phyloP scores from a whole-genome alignment of 2,329 filamentous ascomycete genomes.

The Chrysosporium queenslandicum region DNA sequence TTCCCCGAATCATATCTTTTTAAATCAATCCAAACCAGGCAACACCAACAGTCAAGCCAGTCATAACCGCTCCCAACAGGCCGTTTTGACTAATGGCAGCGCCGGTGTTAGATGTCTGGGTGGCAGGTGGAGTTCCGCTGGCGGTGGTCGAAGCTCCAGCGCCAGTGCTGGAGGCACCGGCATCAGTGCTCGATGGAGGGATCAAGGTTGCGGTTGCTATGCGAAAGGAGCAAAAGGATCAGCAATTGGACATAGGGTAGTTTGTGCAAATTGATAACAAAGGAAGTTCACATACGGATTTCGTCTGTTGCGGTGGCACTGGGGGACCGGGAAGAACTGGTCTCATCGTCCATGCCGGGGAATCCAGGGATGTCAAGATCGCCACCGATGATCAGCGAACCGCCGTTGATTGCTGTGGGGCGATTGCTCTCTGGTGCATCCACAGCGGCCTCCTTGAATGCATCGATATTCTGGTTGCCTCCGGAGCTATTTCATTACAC shows the following conservation, averaged over 20 bases:
- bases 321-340: not conserved
- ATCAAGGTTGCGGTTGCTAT: not conserved
- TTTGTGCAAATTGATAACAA: too few species aligned
- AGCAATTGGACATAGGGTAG: not conserved
- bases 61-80: not conserved
- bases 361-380: slow-evolving; percentile 2
- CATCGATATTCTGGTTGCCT: slow-evolving; percentile 7
- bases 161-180: not conserved
- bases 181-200: not conserved
- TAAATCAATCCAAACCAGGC: slow-evolving; percentile 10
- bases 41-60: slow-evolving; percentile 4
- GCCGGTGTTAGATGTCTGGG: not conserved
- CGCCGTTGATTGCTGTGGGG: slow-evolving; percentile 13
- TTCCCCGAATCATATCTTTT: not conserved
- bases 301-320: not conserved
- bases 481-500: too few species aligned
- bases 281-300: too few species aligned
- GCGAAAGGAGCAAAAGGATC: not conserved
- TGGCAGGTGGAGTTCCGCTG: not conserved
- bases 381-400: slow-evolving; percentile 5
- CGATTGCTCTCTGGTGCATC: not conserved
- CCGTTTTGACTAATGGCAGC: not conserved
- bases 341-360: not conserved
- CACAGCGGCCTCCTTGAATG: slow-evolving; percentile 10
- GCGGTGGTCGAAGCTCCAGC: not conserved